Evolutionary conservation across 192 early-diverging fungal genomes (phyloP), one percentile per base, ranked within the genome.

Genomic region (Rhizophagus prolifer): DNA sequence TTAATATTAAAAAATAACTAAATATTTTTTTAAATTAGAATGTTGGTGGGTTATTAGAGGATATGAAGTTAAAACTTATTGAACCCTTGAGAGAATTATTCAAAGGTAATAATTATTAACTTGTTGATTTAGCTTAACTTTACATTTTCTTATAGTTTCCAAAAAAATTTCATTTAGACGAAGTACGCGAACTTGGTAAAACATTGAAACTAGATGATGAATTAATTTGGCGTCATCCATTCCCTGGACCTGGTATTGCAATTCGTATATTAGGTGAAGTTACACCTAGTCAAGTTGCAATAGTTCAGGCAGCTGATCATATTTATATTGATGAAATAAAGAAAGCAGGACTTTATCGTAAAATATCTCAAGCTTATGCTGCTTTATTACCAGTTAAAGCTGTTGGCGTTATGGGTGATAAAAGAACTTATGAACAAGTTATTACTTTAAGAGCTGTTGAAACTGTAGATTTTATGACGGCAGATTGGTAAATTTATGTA

Each of bases 281-380:
- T 41, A 96, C 96, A 54, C 91, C 86, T 30, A 83, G 88, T 67
- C 96, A 99, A 85, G 95, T 99, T n/a, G 88, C 88, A 68, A 99
- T 99, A 87, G 97, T 93, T 26, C 93, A 95, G 47, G 87, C 91
- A 60, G 97, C 97, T 54, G 97, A 99, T 87, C 86, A 94, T 79
- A 99, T 99, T 79, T 98, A 95, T 86, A 99, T 99, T 85, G 94
- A 97, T 79, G 97, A 99, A 83, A 99, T 99, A 85, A 97, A 96
- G 88, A 94, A 95, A 85, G 95, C 94, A 44, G 96, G 96, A 3
- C 90, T 96, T 41, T 99, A 99, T 87, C 91, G 95, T 78, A 91
- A 97, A 82, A 99, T 98, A 79, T 93, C 96, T 38, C 97, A 99
- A 88, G 97, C 97, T 13, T 99, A 97, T 83, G 96, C 96, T 74